These are phyloP conservation scores for Silene noctiflora DNA, from an alignment of 179 eudicot species.

Conservation along the genomic window DNA sequence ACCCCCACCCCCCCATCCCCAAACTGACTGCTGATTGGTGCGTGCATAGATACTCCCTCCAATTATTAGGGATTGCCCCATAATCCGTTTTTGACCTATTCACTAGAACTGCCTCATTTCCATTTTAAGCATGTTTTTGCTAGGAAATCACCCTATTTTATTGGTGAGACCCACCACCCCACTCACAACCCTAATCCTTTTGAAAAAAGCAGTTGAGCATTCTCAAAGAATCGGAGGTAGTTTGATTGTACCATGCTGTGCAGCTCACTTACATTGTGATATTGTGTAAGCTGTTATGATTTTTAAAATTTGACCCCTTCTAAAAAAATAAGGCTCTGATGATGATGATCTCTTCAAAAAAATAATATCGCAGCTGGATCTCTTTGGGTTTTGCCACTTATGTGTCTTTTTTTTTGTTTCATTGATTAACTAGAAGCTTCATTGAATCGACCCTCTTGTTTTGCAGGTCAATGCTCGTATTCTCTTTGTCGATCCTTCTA, in stretches of 20 bases:
- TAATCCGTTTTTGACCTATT: too few species aligned
- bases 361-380: not conserved
- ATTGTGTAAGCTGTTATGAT: not conserved
- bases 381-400: not conserved
- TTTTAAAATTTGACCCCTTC: not conserved
- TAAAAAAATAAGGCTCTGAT: not conserved
- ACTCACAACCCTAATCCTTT: too few species aligned
- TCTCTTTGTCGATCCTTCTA: constrained; percentile 86
- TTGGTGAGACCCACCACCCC: too few species aligned
- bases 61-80: too few species aligned
- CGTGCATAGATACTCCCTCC: not conserved
- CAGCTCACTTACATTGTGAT: not conserved
- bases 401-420: not conserved
- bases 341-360: not conserved
- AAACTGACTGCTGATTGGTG: not conserved
- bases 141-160: too few species aligned
- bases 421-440: not conserved
- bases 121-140: too few species aligned
- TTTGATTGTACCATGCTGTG: not conserved
- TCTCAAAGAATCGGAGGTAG: too few species aligned
- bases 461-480: constrained; percentile 85
- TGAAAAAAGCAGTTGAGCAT: too few species aligned
- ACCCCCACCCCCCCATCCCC: too few species aligned
- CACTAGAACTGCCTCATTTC: too few species aligned
- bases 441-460: not conserved